Evolutionary conservation across 768 basidiomycete species (phyloP).

Genomic region (Xerocomellus chrysenteron): DNA sequence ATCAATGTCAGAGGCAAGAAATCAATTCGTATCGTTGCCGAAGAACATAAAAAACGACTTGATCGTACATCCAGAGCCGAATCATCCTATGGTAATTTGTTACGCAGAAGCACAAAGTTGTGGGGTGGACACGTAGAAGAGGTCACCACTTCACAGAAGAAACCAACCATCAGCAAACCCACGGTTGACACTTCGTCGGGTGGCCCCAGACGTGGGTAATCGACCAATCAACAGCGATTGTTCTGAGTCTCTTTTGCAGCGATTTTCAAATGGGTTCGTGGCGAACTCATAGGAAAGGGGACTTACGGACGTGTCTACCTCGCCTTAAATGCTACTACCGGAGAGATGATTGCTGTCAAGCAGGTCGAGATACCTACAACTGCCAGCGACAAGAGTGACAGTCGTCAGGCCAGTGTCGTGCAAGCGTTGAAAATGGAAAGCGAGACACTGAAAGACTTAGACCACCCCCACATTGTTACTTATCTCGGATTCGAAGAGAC

Average conservation of each 20-base stretch:
- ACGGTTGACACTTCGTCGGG: conserved; percentile 61
- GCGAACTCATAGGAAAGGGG: conserved; percentile 95
- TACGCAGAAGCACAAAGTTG: conserved; percentile 87
- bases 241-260: conserved; percentile 43
- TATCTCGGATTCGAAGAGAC: conserved; percentile 96
- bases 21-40: conserved; percentile 89
- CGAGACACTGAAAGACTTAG: conserved; percentile 92
- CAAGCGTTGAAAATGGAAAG: conserved; percentile 94
- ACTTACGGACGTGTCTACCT: conserved; percentile 97
- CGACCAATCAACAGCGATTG: background rate
- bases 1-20: conserved; percentile 67
- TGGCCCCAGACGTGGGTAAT: conserved; percentile 64
- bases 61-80: conserved; percentile 68
- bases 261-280: conserved; percentile 98
- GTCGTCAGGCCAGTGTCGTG: conserved; percentile 79
- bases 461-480: conserved; percentile 96
- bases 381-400: conserved; percentile 86
- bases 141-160: conserved; percentile 74
- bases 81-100: conserved; percentile 46
- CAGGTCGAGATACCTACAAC: conserved; percentile 96
- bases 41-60: conserved; percentile 78
- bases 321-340: conserved; percentile 92
- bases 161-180: conserved; percentile 40
- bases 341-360: conserved; percentile 99
- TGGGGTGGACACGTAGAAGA: conserved; percentile 96